Evolutionary conservation across 2,329 filamentous ascomycete species (phyloP).

Genomic region (Ustilaginoidea virens): DNA sequence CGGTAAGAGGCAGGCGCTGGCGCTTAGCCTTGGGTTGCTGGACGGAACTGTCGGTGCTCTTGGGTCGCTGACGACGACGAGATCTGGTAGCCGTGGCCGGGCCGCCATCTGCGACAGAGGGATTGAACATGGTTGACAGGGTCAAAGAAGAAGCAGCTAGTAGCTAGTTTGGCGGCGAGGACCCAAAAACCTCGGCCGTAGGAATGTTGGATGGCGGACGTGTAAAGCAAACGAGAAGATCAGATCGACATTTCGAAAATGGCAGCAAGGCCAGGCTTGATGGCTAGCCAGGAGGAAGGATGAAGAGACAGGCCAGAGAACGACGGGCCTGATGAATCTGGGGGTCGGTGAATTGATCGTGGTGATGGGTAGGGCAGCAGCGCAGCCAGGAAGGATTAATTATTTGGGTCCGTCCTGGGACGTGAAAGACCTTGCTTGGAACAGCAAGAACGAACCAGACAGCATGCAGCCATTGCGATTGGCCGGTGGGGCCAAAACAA

Average conservation of each 20-base stretch:
- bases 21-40: constrained; percentile 50
- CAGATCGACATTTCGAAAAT: constrained; percentile 7
- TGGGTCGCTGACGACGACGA: constrained; percentile 44
- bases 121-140: constrained; percentile 39
- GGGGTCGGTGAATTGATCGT: too few species aligned
- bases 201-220: background rate
- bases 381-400: constrained; percentile 3
- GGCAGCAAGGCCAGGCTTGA: constrained; percentile 2
- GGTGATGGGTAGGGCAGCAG: constrained; percentile 6
- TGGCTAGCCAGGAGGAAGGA: constrained; percentile 1
- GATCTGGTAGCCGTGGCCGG: constrained; percentile 42
- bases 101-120: constrained; percentile 33
- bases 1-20: constrained; percentile 39
- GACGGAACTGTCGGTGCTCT: constrained; percentile 35
- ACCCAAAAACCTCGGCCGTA: too few species aligned
- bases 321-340: constrained; percentile 1
- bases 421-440: too few species aligned
- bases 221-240: constrained; percentile 1
- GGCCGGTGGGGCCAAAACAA: too few species aligned
- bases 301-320: background rate
- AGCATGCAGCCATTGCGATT: too few species aligned
- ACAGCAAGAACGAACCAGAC: too few species aligned
- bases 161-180: too few species aligned
- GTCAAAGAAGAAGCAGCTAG: constrained; percentile 1
- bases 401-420: too few species aligned